phyloP scores from a whole-genome alignment of 2,329 filamentous ascomycete genomes.

The Xylariales sp. region DNA sequence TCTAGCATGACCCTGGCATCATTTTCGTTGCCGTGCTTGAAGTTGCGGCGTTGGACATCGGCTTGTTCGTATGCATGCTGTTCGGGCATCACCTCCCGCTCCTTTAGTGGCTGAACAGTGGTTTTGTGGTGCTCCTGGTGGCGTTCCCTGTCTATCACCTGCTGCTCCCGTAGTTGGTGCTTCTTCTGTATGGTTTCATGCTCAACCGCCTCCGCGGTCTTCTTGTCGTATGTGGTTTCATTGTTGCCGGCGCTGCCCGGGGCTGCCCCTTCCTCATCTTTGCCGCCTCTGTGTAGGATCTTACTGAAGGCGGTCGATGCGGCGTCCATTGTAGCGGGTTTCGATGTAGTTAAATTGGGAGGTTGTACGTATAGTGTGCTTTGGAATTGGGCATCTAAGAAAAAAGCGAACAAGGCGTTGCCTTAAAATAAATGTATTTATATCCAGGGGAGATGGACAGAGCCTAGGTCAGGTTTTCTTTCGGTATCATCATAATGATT shows the following conservation, averaged over 20 bases:
- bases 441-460: not conserved
- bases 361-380: too few species aligned
- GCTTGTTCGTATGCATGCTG: conserved; percentile 29
- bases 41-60: conserved; percentile 9
- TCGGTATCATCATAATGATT: conserved; percentile 4
- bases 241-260: not conserved
- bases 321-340: conserved; percentile 27
- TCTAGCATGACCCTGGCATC: conserved; percentile 7
- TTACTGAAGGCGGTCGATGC: conserved; percentile 34
- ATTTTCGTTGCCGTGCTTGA: conserved; percentile 16
- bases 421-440: not conserved
- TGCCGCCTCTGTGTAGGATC: conserved; percentile 15
- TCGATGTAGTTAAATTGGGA: too few species aligned
- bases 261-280: not conserved
- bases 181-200: conserved; percentile 34
- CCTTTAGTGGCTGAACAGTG: conserved; percentile 35
- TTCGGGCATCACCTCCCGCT: conserved; percentile 30
- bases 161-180: conserved; percentile 33
- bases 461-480: not conserved
- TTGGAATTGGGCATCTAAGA: too few species aligned
- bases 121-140: conserved; percentile 40
- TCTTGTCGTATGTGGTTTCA: conserved; percentile 16
- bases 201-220: conserved; percentile 28
- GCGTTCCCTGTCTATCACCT: conserved; percentile 29
- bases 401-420: not conserved